Evolutionary conservation across 192 early-diverging fungal species (phyloP).

Genomic region (Linnemannia elongata): DNA sequence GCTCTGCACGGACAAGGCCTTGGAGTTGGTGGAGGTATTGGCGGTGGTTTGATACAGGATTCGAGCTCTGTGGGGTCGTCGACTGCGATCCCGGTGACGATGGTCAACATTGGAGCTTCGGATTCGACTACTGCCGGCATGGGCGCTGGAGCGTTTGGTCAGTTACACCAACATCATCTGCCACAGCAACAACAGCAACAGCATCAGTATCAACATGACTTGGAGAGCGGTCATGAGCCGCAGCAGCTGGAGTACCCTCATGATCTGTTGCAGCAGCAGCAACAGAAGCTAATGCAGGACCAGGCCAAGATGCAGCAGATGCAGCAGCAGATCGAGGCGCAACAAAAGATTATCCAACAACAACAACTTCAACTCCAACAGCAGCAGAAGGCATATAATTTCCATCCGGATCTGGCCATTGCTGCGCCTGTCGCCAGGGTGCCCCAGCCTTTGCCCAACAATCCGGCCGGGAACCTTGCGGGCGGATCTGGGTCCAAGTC

Average conservation of each 20-base stretch:
- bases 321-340: conserved; percentile 11
- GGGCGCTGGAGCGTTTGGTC: conserved; percentile 19
- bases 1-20: background rate
- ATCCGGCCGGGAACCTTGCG: background rate
- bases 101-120: conserved; percentile 20
- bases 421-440: background rate
- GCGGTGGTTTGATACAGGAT: background rate
- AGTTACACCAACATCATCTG: background rate
- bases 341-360: conserved; percentile 1
- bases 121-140: conserved; percentile 4
- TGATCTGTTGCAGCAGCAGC: conserved; percentile 17
- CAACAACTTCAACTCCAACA: background rate
- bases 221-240: background rate
- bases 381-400: background rate
- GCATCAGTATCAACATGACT: background rate
- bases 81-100: background rate
- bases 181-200: background rate
- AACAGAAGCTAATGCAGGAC: conserved; percentile 10
- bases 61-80: background rate
- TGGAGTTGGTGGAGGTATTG: background rate
- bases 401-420: conserved; percentile 24
- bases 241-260: conserved; percentile 17
- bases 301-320: conserved; percentile 30
- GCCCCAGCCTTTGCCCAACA: background rate
- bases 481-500: background rate